Base-by-base conservation (phyloP, 768 basidiomycete species). In the Guyanaporus albipodus region DNA sequence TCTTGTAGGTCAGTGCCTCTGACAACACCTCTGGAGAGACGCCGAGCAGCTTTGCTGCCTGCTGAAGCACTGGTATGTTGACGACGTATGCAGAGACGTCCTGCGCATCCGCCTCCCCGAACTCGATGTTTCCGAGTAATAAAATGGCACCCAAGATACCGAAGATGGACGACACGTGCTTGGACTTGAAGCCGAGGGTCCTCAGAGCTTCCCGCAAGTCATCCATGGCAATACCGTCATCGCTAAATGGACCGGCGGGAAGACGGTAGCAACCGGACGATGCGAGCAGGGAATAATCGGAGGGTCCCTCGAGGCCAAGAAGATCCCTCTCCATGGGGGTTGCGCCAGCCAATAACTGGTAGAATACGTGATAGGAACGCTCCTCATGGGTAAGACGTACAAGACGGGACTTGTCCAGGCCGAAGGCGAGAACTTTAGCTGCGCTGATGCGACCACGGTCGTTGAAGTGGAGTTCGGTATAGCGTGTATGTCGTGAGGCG, bases 351-450 rank as follows among this genome's bases (percentile, higher is more conserved):
- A 83, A 63, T 42, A 83, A 69, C 55, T 83, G 81, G 62, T 83
- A 83, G 63, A 83, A 83, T 31, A 83, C 70, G 54, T 83, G 82
- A 61, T 75, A 83, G 19, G 77, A 73, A n/a, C 81, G 72, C 53
- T 83, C 81, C 44, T 83, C 82, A 27, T 79, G 75, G 1, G 73
- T 62, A 40, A 83, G 70, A 6, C 71, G 71, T 27, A 69, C 68
- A 24, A 82, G 66, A 15, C 80, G 70, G 19, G 78, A 78, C 67
- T 83, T 83, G 70, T 83, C 82, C 34, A 83, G 72, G 21, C 76
- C 82, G 53, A 75, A 83, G 12, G 79, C 73, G 37, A 83, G 70
- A 15, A 78, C 71, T 53, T 82, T 80, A 6, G 77, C 79, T 28
- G 78, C 74, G 34, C 70, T 64, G 44, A 83, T 75, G 37, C 78